These are phyloP conservation scores for Dryas alaskensis DNA, from an alignment of 306 rosid genomes.

Conservation along the genomic window DNA sequence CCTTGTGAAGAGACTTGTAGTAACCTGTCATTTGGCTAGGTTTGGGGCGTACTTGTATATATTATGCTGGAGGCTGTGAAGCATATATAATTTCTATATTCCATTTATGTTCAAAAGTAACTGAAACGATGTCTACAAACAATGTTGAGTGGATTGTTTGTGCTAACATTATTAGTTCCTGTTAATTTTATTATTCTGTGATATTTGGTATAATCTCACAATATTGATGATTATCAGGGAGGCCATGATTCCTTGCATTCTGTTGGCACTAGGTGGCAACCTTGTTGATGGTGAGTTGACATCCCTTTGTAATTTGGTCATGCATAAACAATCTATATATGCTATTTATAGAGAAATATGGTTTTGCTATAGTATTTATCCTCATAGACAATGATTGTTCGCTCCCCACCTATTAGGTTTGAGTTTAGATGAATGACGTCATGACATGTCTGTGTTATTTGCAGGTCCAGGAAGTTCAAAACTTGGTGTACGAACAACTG, in stretches of 20 bases:
- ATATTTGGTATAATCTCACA: conserved; percentile 27
- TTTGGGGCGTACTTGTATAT: neutral
- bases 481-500: conserved; percentile 84
- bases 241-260: conserved; percentile 99
- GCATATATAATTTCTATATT: neutral
- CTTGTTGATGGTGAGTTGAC: conserved; percentile 79
- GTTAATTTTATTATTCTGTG: neutral
- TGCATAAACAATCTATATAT: neutral
- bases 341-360: neutral
- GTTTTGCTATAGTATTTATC: neutral
- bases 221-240: conserved; percentile 61
- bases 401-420: neutral
- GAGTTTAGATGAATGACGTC: conserved; percentile 2
- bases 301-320: neutral
- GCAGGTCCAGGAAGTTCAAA: conserved; percentile 98
- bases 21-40: neutral
- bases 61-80: neutral
- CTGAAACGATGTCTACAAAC: neutral
- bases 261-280: conserved; percentile 95
- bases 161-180: neutral
- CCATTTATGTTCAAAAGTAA: neutral
- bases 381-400: neutral
- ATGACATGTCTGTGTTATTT: conserved; percentile 16
- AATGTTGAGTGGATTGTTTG: neutral
- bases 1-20: neutral